Percentiles rank a stretch among this genome's conserved stretches.
phyloP scores from a whole-genome alignment of 345 rosid genomes.

The Cochlearia excelsa region DNA sequence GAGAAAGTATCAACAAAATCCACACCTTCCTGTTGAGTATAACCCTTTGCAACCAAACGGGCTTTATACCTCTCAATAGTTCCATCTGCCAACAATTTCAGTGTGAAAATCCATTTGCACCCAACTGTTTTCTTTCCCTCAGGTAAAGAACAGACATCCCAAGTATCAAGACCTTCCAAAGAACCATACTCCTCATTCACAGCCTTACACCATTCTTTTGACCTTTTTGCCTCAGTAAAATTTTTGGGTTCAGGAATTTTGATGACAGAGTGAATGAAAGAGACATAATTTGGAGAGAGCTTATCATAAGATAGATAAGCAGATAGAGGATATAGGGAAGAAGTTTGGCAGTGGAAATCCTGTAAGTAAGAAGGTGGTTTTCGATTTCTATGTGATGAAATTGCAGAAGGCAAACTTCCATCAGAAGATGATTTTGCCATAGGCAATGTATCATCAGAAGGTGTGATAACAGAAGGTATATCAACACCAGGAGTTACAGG shows the following conservation, averaged over 20 bases:
- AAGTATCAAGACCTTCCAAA: neutral
- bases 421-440: neutral
- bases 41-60: neutral
- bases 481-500: neutral
- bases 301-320: neutral
- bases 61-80: neutral
- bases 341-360: neutral
- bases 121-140: neutral
- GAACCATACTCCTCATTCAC: neutral
- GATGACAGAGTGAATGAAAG: neutral
- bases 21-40: neutral
- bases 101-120: neutral
- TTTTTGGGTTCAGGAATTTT: neutral
- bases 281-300: neutral
- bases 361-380: neutral
- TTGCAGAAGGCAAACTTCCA: neutral
- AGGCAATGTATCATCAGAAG: neutral
- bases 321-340: neutral
- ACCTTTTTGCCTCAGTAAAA: neutral
- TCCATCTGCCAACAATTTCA: neutral
- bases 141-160: neutral
- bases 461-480: neutral
- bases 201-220: neutral
- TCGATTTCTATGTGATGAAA: neutral
- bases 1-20: neutral